phyloP scores from a whole-genome alignment of 768 basidiomycete genomes.

The Mrakia hoshinonis region DNA sequence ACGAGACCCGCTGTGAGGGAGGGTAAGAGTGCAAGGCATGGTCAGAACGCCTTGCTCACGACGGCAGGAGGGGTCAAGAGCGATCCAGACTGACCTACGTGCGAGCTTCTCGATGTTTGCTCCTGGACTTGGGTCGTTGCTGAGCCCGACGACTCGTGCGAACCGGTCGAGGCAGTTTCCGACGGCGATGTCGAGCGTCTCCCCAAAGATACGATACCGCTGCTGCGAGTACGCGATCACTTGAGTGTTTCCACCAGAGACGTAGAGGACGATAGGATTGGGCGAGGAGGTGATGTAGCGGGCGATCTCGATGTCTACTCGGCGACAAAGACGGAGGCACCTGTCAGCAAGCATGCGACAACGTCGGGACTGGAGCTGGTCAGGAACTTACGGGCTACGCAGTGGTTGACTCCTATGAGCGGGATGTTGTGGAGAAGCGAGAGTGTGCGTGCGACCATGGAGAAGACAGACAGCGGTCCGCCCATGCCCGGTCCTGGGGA shows the following conservation, averaged over 20 bases:
- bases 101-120: conserved; percentile 96
- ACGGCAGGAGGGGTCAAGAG: too few species aligned
- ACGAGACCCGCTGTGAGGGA: conserved; percentile 59
- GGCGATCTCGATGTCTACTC: conserved; percentile 94
- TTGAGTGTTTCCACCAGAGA: conserved; percentile 97
- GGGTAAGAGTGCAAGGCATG: not conserved
- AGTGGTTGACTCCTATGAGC: conserved; percentile 96
- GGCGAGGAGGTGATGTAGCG: conserved; percentile 85
- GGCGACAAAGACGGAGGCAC: not conserved
- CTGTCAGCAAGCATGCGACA: not conserved
- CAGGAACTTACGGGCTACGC: conserved; percentile 74
- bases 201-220: conserved; percentile 95
- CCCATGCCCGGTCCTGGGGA: conserved; percentile 95
- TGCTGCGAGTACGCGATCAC: conserved; percentile 98
- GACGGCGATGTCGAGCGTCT: conserved; percentile 98
- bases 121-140: conserved; percentile 92
- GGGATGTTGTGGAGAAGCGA: conserved; percentile 82
- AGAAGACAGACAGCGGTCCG: conserved; percentile 88
- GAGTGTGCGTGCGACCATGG: conserved; percentile 81
- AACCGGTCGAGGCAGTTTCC: conserved; percentile 98
- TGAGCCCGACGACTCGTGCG: conserved; percentile 83
- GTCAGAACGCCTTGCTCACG: not conserved
- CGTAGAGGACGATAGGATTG: conserved; percentile 94
- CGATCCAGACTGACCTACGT: conserved; percentile 54
- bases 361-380: not conserved